Conservation (phyloP, 441 rosid genomes). For the Euphorbia schlechtendalii region DNA sequence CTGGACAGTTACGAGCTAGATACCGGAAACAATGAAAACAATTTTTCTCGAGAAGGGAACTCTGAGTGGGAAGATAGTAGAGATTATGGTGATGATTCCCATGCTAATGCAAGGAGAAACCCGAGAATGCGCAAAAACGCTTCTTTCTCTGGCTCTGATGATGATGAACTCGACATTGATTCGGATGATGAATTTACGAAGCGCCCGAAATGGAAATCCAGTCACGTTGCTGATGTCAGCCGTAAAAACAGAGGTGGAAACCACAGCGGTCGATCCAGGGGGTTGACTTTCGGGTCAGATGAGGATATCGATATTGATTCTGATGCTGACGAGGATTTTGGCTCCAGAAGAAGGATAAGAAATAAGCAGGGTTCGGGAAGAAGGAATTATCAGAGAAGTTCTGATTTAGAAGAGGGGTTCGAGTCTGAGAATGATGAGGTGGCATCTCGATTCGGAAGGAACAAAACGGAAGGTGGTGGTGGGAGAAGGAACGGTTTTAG, state of each 20-base stretch:
- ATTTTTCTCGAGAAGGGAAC: slow-evolving; percentile 37
- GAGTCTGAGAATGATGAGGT: slow-evolving; percentile 35
- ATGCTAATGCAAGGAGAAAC: slow-evolving; percentile 23
- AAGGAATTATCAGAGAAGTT: slow-evolving; percentile 26
- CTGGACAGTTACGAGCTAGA: slow-evolving; percentile 87
- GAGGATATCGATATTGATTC: slow-evolving; percentile 49
- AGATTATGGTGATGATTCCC: slow-evolving; percentile 20
- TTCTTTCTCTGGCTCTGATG: slow-evolving; percentile 35
- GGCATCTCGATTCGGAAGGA: slow-evolving; percentile 22
- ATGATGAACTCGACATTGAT: slow-evolving; percentile 43
- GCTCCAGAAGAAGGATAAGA: slow-evolving; percentile 21
- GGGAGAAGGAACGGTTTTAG: slow-evolving; percentile 32
- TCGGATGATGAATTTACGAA: slow-evolving; percentile 52
- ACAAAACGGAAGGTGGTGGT: slow-evolving; percentile 23
- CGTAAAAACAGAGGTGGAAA: slow-evolving; percentile 32
- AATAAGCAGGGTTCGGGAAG: slow-evolving; percentile 22
- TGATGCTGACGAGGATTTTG: slow-evolving; percentile 39
- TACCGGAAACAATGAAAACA: slow-evolving; percentile 27
- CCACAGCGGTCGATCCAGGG: slow-evolving; percentile 27
- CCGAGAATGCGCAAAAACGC: slow-evolving; percentile 25
- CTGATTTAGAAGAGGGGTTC: slow-evolving; percentile 32
- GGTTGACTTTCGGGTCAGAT: slow-evolving; percentile 63
- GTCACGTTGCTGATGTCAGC: slow-evolving; percentile 53
- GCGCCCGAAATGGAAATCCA: slow-evolving; percentile 60
- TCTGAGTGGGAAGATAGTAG: slow-evolving; percentile 37